Conservation (phyloP, 108 stramenopile species). For the Phaeodactylum tricornutum region DNA sequence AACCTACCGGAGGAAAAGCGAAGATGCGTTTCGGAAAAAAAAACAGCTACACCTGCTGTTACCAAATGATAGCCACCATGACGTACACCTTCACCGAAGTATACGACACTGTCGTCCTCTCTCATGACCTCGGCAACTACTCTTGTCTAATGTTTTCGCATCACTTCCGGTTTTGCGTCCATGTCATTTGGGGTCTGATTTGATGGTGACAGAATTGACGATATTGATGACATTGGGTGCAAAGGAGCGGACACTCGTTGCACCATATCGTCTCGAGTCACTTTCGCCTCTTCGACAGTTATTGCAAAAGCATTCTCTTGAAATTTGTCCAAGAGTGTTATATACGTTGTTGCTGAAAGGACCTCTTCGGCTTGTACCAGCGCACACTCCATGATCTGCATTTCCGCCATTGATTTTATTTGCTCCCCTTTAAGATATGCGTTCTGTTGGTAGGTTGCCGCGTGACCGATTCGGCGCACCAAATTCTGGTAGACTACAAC, state of each 20-base stretch:
- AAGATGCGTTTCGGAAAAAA: slow-evolving; percentile 49
- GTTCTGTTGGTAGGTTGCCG: slow-evolving; percentile 74
- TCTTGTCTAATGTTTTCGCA: slow-evolving; percentile 80
- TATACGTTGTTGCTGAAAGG: slow-evolving; percentile 32
- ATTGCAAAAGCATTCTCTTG: slow-evolving; percentile 41
- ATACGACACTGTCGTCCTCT: slow-evolving; percentile 42
- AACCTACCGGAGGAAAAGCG: slow-evolving; percentile 89
- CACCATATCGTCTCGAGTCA: slow-evolving; percentile 52
- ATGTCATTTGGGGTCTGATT: no score
- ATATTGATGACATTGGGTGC: background rate
- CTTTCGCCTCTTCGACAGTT: slow-evolving; percentile 66
- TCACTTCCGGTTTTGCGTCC: slow-evolving; percentile 52
- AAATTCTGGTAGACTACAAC: slow-evolving; percentile 50
- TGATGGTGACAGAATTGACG: background rate
- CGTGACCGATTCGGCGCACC: slow-evolving; percentile 78
- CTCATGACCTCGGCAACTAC: slow-evolving; percentile 48
- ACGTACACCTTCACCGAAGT: slow-evolving; percentile 76
- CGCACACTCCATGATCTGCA: slow-evolving; percentile 34
- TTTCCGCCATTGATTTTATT: slow-evolving; percentile 31
- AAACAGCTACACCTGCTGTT: slow-evolving; percentile 55
- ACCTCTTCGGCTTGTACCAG: slow-evolving; percentile 44
- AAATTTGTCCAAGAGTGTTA: slow-evolving; percentile 35
- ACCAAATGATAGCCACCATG: slow-evolving; percentile 87
- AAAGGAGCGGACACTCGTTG: slow-evolving; percentile 39
- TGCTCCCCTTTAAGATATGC: slow-evolving; percentile 46